phyloP scores from a whole-genome alignment of 306 rosid species.

The Medicago ruthenica region DNA sequence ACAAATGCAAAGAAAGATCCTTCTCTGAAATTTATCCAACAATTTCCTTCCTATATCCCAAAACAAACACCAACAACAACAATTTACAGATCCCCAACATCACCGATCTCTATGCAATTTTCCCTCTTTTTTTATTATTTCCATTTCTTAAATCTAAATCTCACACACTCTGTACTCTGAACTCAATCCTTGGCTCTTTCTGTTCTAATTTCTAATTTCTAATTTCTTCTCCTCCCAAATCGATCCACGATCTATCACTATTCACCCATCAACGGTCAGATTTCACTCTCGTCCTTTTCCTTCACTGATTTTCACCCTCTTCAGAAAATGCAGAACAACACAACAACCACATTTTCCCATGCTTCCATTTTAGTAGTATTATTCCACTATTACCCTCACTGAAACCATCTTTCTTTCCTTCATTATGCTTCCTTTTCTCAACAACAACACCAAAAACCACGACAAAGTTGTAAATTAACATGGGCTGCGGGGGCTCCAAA shows the following conservation, averaged over 20 bases:
- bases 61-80: slow-evolving; percentile 17
- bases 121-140: slow-evolving; percentile 24
- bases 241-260: slow-evolving; percentile 31
- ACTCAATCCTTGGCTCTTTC: slow-evolving; percentile 38
- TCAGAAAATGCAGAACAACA: not conserved
- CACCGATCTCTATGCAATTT: slow-evolving; percentile 59
- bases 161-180: slow-evolving; percentile 13
- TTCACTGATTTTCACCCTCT: slow-evolving; percentile 44
- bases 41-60: not conserved
- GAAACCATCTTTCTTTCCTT: slow-evolving; percentile 22
- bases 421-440: slow-evolving; percentile 47
- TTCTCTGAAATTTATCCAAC: not conserved
- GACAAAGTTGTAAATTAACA: slow-evolving; percentile 29
- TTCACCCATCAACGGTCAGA: slow-evolving; percentile 61
- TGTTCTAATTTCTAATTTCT: slow-evolving; percentile 2
- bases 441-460: slow-evolving; percentile 48
- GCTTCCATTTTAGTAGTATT: not conserved
- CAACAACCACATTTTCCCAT: not conserved
- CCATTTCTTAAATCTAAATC: not conserved
- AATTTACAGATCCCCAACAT: slow-evolving; percentile 57
- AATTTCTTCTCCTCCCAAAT: slow-evolving; percentile 16
- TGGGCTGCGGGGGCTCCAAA: slow-evolving; percentile 97
- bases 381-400: slow-evolving; percentile 30
- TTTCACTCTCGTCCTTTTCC: slow-evolving; percentile 26
- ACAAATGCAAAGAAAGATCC: slow-evolving; percentile 37